These are phyloP conservation scores for Debaryomycetaceae sp. DNA, from an alignment of 1,139 yeast species.

Conservation along the genomic window DNA sequence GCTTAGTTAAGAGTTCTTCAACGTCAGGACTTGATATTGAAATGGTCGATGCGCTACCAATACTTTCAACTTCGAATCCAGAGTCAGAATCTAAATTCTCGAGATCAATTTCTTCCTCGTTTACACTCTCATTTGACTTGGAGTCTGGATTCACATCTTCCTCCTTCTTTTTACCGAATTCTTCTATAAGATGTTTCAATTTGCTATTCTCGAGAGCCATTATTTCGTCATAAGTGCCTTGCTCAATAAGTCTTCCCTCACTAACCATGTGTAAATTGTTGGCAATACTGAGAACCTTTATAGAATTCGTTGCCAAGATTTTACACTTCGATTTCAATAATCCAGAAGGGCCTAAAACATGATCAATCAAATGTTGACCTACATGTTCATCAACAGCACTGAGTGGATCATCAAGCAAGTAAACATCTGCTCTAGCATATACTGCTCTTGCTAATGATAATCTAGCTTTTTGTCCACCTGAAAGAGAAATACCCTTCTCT, in stretches of 20 bases:
- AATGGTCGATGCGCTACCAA: constrained; percentile 71
- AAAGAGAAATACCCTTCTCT: constrained; percentile 92
- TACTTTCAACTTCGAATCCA: constrained; percentile 39
- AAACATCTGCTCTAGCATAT: constrained; percentile 89
- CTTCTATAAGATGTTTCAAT: constrained; percentile 63
- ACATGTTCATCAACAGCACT: constrained; percentile 97
- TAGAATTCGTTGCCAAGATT: constrained; percentile 84
- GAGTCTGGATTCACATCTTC: constrained; percentile 9
- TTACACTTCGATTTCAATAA: constrained; percentile 72
- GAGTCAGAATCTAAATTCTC: constrained; percentile 32
- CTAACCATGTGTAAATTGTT: constrained; percentile 68
- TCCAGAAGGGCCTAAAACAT: constrained; percentile 73
- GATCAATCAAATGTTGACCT: constrained; percentile 61
- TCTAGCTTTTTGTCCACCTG: constrained; percentile 98
- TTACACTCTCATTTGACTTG: constrained; percentile 9
- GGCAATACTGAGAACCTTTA: constrained; percentile 80
- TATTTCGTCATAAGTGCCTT: constrained; percentile 63
- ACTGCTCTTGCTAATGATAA: constrained; percentile 92
- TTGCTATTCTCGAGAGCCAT: constrained; percentile 52
- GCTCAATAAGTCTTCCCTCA: constrained; percentile 76
- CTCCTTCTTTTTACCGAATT: constrained; percentile 54
- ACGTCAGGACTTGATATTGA: constrained; percentile 39
- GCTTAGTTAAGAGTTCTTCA: constrained; percentile 32
- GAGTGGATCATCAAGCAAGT: constrained; percentile 75
- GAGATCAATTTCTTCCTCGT: constrained; percentile 14